phyloP scores from a whole-genome alignment of 352 stramenopile species.

The Globisporangium canariense region DNA sequence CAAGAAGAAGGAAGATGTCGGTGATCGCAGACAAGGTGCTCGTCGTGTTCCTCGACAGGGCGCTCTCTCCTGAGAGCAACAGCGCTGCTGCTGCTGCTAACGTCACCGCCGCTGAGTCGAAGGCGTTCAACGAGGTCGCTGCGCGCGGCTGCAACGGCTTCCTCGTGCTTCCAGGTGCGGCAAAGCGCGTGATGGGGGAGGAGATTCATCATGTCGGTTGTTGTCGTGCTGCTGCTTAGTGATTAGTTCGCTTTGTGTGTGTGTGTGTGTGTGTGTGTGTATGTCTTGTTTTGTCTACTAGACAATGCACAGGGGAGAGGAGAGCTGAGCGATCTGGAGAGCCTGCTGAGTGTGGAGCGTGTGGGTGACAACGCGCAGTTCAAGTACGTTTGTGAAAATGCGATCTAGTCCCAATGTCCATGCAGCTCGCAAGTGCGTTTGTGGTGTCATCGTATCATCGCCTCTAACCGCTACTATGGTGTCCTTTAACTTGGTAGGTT shows the following conservation, averaged over 20 bases:
- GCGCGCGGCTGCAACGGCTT: conserved; percentile 49
- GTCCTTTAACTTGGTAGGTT: conserved; percentile 28
- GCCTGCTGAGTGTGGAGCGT: conserved; percentile 34
- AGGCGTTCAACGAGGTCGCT: conserved; percentile 41
- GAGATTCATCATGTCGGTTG: background rate
- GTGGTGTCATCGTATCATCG: background rate
- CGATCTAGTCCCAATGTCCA: no score
- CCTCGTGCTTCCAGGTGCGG: conserved; percentile 41
- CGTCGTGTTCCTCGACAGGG: conserved; percentile 42
- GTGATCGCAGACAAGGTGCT: conserved; percentile 51
- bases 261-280: no score
- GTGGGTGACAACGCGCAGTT: conserved; percentile 18
- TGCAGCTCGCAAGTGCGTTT: no score
- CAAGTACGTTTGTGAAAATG: conserved; percentile 22
- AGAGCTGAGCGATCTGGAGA: conserved; percentile 20
- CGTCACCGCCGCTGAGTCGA: background rate
- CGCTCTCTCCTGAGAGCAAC: background rate
- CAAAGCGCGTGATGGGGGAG: background rate
- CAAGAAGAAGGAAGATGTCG: conserved; percentile 23
- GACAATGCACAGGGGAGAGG: conserved; percentile 11
- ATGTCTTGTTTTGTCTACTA: background rate
- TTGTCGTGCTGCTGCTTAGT: background rate
- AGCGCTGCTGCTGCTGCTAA: conserved; percentile 8
- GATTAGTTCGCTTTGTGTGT: background rate
- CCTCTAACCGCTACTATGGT: background rate